phyloP scores from a whole-genome alignment of 139 green algal species.

The Chlorella sp. region DNA sequence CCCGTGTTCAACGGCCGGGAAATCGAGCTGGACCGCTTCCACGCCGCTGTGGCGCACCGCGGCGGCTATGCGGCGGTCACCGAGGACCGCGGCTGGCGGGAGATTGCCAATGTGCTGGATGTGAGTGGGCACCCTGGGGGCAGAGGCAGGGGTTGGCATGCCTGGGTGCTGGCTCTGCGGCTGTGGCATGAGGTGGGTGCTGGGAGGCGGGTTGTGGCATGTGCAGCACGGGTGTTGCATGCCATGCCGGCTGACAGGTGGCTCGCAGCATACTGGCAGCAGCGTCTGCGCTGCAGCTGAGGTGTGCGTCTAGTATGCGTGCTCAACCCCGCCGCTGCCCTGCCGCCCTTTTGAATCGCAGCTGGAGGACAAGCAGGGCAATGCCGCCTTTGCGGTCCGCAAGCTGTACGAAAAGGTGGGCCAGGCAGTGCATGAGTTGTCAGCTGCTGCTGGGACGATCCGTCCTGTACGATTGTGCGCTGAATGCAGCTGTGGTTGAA shows the following conservation, averaged over 20 bases:
- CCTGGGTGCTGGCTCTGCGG: not conserved
- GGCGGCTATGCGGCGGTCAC: constrained; percentile 76
- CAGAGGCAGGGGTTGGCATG: not conserved
- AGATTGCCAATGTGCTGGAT: constrained; percentile 71
- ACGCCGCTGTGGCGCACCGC: constrained; percentile 60
- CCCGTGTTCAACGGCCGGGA: constrained; percentile 72
- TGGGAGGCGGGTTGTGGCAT: not conserved
- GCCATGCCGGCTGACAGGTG: no score
- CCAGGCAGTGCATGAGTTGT: no score
- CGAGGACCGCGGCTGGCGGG: constrained; percentile 76
- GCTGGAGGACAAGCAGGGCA: constrained; percentile 62
- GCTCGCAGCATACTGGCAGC: no score
- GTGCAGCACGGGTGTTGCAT: no score
- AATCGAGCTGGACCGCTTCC: constrained; percentile 78
- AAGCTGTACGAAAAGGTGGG: constrained; percentile 72
- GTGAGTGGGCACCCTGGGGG: constrained; percentile 51
- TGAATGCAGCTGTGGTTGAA: no score
- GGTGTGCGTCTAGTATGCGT: no score
- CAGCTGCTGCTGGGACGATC: no score
- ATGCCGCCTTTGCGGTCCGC: constrained; percentile 69
- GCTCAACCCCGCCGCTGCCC: not conserved
- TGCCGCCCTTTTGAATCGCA: not conserved
- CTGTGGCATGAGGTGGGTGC: not conserved
- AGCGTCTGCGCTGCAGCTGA: not conserved
- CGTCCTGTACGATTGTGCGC: no score